Evolutionary conservation across 306 rosid genomes (phyloP).

Genomic region (Calophaca sinica): DNA sequence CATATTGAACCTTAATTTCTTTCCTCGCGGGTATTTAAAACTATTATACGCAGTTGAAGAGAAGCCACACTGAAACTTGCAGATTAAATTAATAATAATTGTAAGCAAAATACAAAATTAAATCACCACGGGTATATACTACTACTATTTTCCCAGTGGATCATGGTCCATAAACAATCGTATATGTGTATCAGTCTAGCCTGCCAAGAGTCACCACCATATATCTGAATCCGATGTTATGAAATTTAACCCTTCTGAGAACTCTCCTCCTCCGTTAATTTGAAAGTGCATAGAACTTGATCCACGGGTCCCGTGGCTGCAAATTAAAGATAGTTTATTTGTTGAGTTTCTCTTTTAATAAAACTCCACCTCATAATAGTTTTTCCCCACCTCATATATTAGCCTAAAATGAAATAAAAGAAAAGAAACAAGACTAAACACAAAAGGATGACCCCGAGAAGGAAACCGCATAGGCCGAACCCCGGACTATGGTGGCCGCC

Average conservation of each 20-base stretch:
- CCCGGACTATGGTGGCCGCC: background rate
- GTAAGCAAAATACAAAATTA: background rate
- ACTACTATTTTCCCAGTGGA: background rate
- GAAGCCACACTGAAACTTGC: slow-evolving; percentile 4
- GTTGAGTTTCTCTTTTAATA: background rate
- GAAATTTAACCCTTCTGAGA: background rate
- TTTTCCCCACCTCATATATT: background rate
- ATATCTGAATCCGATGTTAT: background rate
- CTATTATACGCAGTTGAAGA: background rate
- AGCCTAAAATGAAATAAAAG: slow-evolving; percentile 4
- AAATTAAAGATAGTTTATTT: background rate
- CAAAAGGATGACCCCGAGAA: slow-evolving; percentile 18
- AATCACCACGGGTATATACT: background rate
- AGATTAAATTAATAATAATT: background rate
- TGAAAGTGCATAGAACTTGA: slow-evolving; percentile 39
- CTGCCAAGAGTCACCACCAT: too few relatives aligned
- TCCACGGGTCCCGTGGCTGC: background rate
- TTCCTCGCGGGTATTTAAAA: too few relatives aligned
- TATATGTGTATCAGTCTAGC: background rate
- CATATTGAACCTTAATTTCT: too few relatives aligned
- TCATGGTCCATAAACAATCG: slow-evolving; percentile 34
- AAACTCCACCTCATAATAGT: background rate
- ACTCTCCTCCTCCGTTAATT: background rate
- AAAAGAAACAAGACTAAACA: slow-evolving; percentile 22
- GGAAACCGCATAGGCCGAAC: slow-evolving; percentile 14